Base-by-base conservation (phyloP, 2,329 filamentous ascomycete genomes). In the Fusarium musae region DNA sequence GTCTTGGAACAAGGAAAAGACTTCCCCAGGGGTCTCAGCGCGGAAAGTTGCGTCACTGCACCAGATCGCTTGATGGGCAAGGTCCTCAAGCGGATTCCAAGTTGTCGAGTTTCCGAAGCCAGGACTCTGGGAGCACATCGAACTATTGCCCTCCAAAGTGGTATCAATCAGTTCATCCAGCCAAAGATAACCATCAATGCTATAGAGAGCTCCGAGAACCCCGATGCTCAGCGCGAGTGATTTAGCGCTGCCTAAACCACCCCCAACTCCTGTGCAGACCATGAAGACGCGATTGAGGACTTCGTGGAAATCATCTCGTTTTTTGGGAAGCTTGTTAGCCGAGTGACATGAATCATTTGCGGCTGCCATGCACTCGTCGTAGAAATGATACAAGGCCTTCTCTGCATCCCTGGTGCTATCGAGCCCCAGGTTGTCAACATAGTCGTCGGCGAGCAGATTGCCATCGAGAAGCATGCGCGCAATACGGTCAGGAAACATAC, bases 401-500 rank as follows among this genome's bases (percentile, higher is more conserved):
- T 54, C 26, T 5, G 57, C 23, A 1, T 69, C 64, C 6, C 3
- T 11, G 1, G 7, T 6, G 9, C 37, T 1, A 1, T 12, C 3
- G 0, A 28, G 2, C 15, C 43, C 37, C 1, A 43, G 8, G 11
- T 9, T 19, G 5, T 43, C 16, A 6, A n/a, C 21, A 23, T 63
- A 77, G 23, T 72, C 70, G 8, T 68, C 65, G 19, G 59, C 73
- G 6, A 66, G 46, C 3, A 71, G 30, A 3, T 70, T 71, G 26
- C 40, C 40, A 52, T 78, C 68, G 63, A 78, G 54, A 10, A 78
- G 11, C 12, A 78, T 58, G 7, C 60, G 63, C 1, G 46, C 75
- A 6, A 78, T 39, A 4, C 74, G 74, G 4, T 69, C 49, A 3
- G 76, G 77, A 30, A 77, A 78, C 72, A 78, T 73, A 1, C 69